phyloP scores from a whole-genome alignment of 2,329 filamentous ascomycete species.

The Orbilia quercus region DNA sequence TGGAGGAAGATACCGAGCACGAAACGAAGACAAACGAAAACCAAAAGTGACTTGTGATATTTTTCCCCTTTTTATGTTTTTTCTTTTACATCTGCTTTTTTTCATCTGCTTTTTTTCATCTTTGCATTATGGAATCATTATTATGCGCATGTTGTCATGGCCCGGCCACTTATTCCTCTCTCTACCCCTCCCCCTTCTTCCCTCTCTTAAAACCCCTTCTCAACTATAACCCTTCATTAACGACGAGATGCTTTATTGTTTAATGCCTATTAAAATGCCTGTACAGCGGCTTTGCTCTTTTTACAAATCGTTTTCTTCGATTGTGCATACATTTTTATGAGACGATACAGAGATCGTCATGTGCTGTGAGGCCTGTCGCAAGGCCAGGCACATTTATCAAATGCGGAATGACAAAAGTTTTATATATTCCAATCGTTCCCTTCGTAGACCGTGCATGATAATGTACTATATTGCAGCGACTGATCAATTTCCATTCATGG shows the following conservation, averaged over 20 bases:
- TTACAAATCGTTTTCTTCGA: conserved; percentile 2
- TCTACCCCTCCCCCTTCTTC: not conserved
- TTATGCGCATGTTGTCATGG: not conserved
- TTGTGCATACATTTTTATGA: not conserved
- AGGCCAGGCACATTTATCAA: not conserved
- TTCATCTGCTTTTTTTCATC: not conserved
- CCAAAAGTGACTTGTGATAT: conserved; percentile 29
- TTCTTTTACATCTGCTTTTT: not conserved
- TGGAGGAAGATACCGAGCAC: conserved; percentile 1
- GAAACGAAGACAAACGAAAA: conserved; percentile 23
- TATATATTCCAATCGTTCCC: not conserved
- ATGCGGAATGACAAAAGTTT: conserved; percentile 6
- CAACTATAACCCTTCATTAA: conserved; percentile 4
- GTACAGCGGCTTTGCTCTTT: conserved; percentile 12
- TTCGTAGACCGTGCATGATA: not conserved
- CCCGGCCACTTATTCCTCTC: not conserved
- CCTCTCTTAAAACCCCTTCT: not conserved
- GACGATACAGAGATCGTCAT: not conserved
- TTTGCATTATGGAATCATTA: not conserved
- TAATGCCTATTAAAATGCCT: conserved; percentile 16
- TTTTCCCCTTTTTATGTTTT: not conserved
- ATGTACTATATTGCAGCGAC: not conserved
- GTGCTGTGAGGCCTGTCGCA: not conserved
- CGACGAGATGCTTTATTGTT: conserved; percentile 5
- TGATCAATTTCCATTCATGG: not conserved